Conservation (phyloP, 192 early-diverging fungal genomes). For the Rhizoclosmatium globosum region DNA sequence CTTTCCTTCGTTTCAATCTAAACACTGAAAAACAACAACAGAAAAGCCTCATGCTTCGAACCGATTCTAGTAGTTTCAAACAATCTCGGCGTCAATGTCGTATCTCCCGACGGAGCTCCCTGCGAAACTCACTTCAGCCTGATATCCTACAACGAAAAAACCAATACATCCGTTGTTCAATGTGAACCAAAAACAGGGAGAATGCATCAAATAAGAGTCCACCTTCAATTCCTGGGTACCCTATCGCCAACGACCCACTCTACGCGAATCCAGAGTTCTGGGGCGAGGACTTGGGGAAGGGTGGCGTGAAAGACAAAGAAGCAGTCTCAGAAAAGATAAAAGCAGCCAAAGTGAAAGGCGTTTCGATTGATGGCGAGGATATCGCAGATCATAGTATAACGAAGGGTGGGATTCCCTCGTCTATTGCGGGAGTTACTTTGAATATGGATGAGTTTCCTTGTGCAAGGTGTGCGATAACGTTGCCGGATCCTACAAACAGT, state of each 20-base stretch:
- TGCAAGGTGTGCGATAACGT: slow-evolving; percentile 63
- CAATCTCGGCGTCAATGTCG: slow-evolving; percentile 90
- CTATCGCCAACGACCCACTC: slow-evolving; percentile 95
- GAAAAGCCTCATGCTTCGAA: slow-evolving; percentile 66
- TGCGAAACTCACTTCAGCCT: slow-evolving; percentile 81
- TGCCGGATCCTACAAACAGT: slow-evolving; percentile 75
- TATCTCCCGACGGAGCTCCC: slow-evolving; percentile 80
- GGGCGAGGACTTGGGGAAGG: slow-evolving; percentile 69
- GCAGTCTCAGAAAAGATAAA: slow-evolving; percentile 29
- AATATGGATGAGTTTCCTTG: slow-evolving; percentile 52
- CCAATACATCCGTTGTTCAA: slow-evolving; percentile 72
- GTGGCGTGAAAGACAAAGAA: slow-evolving; percentile 38
- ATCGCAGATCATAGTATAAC: background rate
- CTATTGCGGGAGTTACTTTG: slow-evolving; percentile 6
- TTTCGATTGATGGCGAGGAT: background rate
- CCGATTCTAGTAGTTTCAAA: slow-evolving; percentile 86
- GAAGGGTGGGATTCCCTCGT: background rate
- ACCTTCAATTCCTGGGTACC: slow-evolving; percentile 88
- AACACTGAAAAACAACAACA: background rate
- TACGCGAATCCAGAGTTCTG: slow-evolving; percentile 79
- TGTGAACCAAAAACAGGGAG: slow-evolving; percentile 89
- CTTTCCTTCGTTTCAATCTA: background rate
- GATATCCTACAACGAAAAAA: slow-evolving; percentile 66
- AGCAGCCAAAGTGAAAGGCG: slow-evolving; percentile 7
- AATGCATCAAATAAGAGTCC: slow-evolving; percentile 98